Evolutionary conservation across 2,329 filamentous ascomycete genomes (phyloP).

Genomic region (Fusarium buharicum): DNA sequence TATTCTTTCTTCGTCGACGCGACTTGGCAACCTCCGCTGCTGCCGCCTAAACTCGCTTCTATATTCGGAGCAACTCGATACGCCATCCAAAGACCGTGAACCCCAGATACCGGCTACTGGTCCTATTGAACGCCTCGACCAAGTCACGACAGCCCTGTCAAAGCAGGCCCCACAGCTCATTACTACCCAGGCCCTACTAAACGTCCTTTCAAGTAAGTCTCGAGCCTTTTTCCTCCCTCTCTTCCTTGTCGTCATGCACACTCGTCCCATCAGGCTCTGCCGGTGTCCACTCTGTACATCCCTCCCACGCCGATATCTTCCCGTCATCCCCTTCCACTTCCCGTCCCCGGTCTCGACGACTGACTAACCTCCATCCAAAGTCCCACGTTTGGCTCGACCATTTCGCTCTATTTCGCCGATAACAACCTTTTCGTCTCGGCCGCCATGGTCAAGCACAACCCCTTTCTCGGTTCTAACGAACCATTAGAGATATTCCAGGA

Average conservation of each 20-base stretch:
- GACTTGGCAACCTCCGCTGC: conserved; percentile 27
- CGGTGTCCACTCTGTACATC: conserved; percentile 41
- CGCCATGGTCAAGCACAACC: conserved; percentile 65
- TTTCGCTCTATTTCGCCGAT: conserved; percentile 19
- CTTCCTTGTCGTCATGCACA: conserved; percentile 42
- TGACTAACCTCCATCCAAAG: conserved; percentile 36
- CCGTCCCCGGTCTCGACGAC: conserved; percentile 31
- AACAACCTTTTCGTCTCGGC: conserved; percentile 48
- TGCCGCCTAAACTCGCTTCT: conserved; percentile 36
- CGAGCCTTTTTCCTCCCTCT: conserved; percentile 33
- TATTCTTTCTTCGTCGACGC: conserved; percentile 25
- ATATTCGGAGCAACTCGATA: conserved; percentile 29
- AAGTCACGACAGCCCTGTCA: conserved; percentile 45
- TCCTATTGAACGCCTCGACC: conserved; percentile 41
- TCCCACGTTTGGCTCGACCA: conserved; percentile 23
- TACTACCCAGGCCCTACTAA: conserved; percentile 34
- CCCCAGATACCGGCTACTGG: conserved; percentile 36
- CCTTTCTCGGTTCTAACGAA: conserved; percentile 58
- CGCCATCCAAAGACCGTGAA: conserved; percentile 25
- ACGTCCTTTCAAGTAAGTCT: conserved; percentile 43
- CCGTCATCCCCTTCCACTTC: conserved; percentile 35
- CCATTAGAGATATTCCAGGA: conserved; percentile 65
- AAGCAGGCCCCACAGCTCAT: conserved; percentile 42
- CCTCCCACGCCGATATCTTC: conserved; percentile 35
- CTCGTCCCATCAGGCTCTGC: conserved; percentile 42